Conservation (phyloP, 2,329 filamentous ascomycete species). For the Fusarium bactridioides region DNA sequence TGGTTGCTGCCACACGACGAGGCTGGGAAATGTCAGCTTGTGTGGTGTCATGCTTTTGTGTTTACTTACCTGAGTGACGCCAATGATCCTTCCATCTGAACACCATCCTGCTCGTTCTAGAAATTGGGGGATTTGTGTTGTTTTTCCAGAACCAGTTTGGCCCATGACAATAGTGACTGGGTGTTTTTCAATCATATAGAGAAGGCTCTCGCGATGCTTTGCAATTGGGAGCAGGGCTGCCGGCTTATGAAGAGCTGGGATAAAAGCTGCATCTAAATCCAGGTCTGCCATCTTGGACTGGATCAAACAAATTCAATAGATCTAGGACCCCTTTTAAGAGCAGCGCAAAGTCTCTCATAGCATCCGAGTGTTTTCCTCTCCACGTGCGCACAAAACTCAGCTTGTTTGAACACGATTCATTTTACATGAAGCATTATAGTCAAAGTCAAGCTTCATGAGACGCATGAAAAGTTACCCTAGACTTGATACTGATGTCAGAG, state of each 20-base stretch:
- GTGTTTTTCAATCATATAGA: slow-evolving; percentile 86
- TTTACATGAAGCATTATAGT: neutral
- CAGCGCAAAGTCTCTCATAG: neutral
- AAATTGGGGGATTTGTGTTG: slow-evolving; percentile 93
- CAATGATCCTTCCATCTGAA: slow-evolving; percentile 80
- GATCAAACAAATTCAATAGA: neutral
- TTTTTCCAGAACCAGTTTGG: slow-evolving; percentile 94
- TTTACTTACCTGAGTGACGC: slow-evolving; percentile 80
- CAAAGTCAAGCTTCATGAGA: neutral
- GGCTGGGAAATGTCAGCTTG: slow-evolving; percentile 63
- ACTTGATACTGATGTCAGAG: neutral
- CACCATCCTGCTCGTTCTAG: slow-evolving; percentile 91
- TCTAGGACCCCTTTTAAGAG: neutral
- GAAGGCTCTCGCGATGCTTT: slow-evolving; percentile 77
- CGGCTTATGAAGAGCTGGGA: slow-evolving; percentile 87
- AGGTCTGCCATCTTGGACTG: slow-evolving; percentile 60
- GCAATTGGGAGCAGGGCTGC: slow-evolving; percentile 85
- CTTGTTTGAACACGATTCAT: neutral
- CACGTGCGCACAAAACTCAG: neutral
- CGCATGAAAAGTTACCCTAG: slow-evolving; percentile 22
- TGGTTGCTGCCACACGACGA: slow-evolving; percentile 87
- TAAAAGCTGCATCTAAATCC: slow-evolving; percentile 66
- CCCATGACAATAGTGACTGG: slow-evolving; percentile 90
- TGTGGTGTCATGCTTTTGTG: slow-evolving; percentile 6
- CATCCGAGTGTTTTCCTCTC: neutral